phyloP scores from a whole-genome alignment of 108 stramenopile genomes.

The Cyclostephanos tholiformis region DNA sequence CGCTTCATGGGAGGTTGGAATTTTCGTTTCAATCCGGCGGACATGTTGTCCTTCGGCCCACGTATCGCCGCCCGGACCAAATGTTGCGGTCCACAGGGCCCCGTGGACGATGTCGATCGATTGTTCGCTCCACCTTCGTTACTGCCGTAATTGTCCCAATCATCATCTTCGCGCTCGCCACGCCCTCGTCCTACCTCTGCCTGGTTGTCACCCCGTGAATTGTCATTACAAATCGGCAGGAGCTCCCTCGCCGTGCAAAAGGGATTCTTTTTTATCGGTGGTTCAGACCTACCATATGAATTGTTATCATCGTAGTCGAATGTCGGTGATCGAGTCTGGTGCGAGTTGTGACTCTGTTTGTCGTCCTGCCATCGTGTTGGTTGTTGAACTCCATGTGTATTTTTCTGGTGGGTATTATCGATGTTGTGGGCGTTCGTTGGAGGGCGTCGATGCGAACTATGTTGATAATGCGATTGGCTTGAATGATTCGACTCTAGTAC shows the following conservation, averaged over 20 bases:
- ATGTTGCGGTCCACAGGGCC: conserved; percentile 42
- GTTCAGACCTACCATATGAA: conserved; percentile 13
- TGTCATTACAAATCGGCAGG: conserved; percentile 26
- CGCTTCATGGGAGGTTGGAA: conserved; percentile 75
- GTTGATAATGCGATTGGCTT: conserved; percentile 11
- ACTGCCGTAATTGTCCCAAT: conserved; percentile 36
- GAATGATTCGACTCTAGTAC: background rate
- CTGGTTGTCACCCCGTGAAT: conserved; percentile 11
- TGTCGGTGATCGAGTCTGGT: conserved; percentile 12
- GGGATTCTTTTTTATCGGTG: conserved; percentile 52
- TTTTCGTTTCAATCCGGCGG: conserved; percentile 77
- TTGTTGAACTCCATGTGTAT: conserved; percentile 9
- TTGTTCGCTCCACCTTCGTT: conserved; percentile 9
- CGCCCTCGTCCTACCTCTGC: background rate
- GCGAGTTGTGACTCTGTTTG: background rate
- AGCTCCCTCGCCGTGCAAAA: conserved; percentile 70
- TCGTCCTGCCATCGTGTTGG: conserved; percentile 3
- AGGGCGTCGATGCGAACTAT: background rate
- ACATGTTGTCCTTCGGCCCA: conserved; percentile 55
- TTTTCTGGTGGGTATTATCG: conserved; percentile 27
- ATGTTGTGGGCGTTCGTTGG: conserved; percentile 5
- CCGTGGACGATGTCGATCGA: conserved; percentile 3
- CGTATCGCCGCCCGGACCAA: conserved; percentile 25
- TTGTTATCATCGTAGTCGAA: conserved; percentile 36
- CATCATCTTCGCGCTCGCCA: conserved; percentile 6